Evolutionary conservation across 225 moss, liverwort and hornwort species (phyloP).

Genomic region (Marchantia polymorpha): DNA sequence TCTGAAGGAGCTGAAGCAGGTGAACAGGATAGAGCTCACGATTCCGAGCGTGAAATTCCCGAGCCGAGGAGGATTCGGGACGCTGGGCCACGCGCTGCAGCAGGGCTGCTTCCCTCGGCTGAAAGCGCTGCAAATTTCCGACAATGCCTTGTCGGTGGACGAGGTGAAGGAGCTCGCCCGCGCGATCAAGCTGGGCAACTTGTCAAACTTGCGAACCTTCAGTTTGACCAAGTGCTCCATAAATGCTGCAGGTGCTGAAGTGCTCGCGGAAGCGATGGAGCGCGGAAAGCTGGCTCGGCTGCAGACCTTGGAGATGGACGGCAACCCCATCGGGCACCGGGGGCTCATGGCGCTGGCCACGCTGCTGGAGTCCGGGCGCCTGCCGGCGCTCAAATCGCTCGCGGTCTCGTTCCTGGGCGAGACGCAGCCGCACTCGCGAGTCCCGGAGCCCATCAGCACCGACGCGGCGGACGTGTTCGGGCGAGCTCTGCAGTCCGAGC

Average conservation of each 20-base stretch:
- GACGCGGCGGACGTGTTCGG: neutral
- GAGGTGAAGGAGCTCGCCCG: neutral
- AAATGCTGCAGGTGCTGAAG: neutral
- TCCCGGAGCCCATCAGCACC: neutral
- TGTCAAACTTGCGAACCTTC: neutral
- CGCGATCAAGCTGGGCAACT: slow-evolving; percentile 4
- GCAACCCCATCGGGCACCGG: neutral
- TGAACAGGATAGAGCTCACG: neutral
- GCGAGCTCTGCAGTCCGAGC: neutral
- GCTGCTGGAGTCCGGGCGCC: neutral
- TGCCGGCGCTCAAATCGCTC: neutral
- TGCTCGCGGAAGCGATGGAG: neutral
- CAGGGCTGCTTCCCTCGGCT: neutral
- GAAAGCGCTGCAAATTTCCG: slow-evolving; percentile 6
- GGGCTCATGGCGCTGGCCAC: neutral
- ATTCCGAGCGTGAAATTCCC: neutral
- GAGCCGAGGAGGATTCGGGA: neutral
- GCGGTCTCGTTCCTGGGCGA: neutral
- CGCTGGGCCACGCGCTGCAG: neutral
- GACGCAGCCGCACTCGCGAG: neutral
- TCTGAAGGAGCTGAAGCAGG: slow-evolving; percentile 2
- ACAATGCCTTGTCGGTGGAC: neutral
- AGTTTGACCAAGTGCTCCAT: slow-evolving; percentile 7
- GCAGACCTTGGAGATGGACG: neutral
- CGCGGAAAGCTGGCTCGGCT: neutral